Evolutionary conservation across 371 early-diverging fungal species (phyloP).

Genomic region (Gilbertella persicaria): DNA sequence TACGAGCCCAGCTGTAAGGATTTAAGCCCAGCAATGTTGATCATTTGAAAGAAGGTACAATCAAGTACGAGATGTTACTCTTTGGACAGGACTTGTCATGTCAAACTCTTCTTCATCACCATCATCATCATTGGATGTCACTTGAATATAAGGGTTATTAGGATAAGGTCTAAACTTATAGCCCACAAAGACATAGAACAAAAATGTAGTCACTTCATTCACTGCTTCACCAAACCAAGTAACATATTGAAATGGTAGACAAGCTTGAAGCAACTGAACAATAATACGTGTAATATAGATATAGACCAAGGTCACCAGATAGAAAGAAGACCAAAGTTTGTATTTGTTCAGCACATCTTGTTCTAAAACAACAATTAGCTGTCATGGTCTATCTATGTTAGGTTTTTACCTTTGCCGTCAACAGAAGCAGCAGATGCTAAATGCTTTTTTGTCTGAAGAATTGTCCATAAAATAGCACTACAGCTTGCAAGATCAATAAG

Average conservation of each 20-base stretch:
- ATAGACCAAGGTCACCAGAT: conserved; percentile 57
- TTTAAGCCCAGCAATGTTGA: too few relatives aligned
- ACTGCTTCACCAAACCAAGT: conserved; percentile 57
- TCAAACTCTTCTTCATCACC: conserved; percentile 8
- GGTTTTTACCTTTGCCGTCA: conserved; percentile 51
- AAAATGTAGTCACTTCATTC: conserved; percentile 50
- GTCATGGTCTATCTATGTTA: too few relatives aligned
- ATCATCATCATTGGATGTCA: conserved; percentile 40
- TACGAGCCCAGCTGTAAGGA: too few relatives aligned
- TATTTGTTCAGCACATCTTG: conserved; percentile 52
- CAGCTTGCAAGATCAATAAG: conserved; percentile 55
- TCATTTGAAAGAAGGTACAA: too few relatives aligned
- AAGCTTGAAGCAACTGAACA: conserved; percentile 50
- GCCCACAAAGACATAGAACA: conserved; percentile 56
- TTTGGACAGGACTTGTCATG: neutral
- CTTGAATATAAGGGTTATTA: conserved; percentile 56
- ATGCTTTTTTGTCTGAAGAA: conserved; percentile 56
- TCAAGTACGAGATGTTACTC: too few relatives aligned
- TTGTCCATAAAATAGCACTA: conserved; percentile 53
- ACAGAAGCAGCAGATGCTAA: conserved; percentile 45
- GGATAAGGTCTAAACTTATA: conserved; percentile 56
- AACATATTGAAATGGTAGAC: conserved; percentile 55
- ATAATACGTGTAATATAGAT: conserved; percentile 58
- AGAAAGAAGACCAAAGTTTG: conserved; percentile 61
- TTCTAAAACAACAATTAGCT: too few relatives aligned